Evolutionary conservation across 108 stramenopile genomes (phyloP), one percentile per base, ranked within the genome.

Genomic region (Cylindrotheca fusiformis): DNA sequence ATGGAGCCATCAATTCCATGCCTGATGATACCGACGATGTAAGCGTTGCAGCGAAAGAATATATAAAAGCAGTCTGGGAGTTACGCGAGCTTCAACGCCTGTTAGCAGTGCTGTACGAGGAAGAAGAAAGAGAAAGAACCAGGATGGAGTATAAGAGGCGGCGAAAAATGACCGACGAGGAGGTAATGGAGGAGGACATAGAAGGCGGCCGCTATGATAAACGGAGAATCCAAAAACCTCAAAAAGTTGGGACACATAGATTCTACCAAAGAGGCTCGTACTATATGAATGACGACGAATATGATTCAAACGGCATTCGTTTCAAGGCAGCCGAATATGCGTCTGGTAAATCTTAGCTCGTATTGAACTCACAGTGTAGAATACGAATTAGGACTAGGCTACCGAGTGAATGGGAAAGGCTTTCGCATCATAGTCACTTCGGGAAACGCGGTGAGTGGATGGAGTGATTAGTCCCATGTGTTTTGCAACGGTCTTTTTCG

Each of bases 231-330:
- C 46, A 45, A 50, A 45, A 57, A 30, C 31, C 62, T 1, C 60
- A 45, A 18, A 52, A 24, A 22, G 83, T 86, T 56, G 51, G 60
- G 52, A 71, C 58, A 54, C 95, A 99, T 63, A 86, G 95, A 46
- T 99, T 91, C 63, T 91, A 93, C 75, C 98, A 99, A 68, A 83
- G 94, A 49, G 98, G 98, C 4, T 97, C 95, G n/a, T 99, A 96
- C 66, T 99, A 96, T 72, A 96, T 99, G 95, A 96, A 97, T 60
- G 93, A 97, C 17, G 90, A 91, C 36, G 92, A 93, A 36, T 60
- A 93, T 54, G 65, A 85, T n/a, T 44, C 78, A 58, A 75, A 87
- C 55, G 98, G 98, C 74, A 94, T 98, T 12, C 85, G 98, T 0
- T 67, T 80, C 63, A 77, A 83, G 14, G 93, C 92, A 12, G 74